Evolutionary conservation across 768 basidiomycete genomes (phyloP), one percentile per base, ranked within the genome.

Genomic region (Favolaschia claudopus): DNA sequence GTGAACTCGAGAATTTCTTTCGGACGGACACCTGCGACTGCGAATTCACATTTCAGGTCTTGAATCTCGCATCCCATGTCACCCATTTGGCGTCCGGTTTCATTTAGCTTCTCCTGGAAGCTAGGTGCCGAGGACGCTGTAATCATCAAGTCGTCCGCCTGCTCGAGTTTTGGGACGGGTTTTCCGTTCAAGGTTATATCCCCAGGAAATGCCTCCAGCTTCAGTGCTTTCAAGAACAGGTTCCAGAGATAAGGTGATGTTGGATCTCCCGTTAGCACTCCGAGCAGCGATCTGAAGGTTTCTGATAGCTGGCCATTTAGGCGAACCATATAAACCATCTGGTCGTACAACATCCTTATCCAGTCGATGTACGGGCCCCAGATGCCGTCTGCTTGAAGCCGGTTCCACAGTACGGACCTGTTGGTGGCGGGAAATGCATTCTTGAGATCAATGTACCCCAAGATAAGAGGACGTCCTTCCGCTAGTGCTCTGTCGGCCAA

Each of bases 231-330:
- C 20, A 72, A 36, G 48, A 65, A 71, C 10, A 71, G 25, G 36
- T 58, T 70, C 68, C 69, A 72, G 8, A 71, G 56, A 2, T 54
- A 55, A 4, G 70, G 71, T 5, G 70, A 72, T 7, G 57, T 57
- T 13, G 69, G 62, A 58, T 72, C 71, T 2, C 71, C 70, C 19
- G 62, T 70, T 6, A 72, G 60, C 0, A 72, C 51, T 13, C 71
- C 70, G 17, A 67, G 65, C 4, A 51, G 37, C 1, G 69, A 67
- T 24, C 40, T 25, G 53, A 71, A 71, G 1, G 42, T 24, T 5
- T 54, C 42, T 10, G 67, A 60, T 17, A 58, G 20, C 27, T 43
- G 20, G 27, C 42, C 42, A 22, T 43, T 27, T 25, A 43, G 20
- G 5, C 42, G 42, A 7, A 43, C 42, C 42, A 43, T 43, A 25